Percentiles rank a stretch among this genome's conserved stretches.
Conservation (phyloP, 1,139 yeast species). For the Torulaspora globosa region DNA sequence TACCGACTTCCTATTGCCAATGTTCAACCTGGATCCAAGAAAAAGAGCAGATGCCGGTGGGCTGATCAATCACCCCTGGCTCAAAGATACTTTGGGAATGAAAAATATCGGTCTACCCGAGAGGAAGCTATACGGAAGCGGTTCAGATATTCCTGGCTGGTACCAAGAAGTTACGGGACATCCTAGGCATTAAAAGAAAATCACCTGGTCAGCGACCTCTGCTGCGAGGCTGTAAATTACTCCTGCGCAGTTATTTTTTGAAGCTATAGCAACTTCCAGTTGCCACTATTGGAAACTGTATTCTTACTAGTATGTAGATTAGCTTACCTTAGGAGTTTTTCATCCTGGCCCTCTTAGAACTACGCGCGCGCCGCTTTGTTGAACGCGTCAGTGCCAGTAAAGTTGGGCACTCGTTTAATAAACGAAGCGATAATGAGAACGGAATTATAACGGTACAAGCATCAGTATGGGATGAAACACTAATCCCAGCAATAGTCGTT, state of each 20-base stretch:
- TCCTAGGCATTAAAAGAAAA: constrained; percentile 24
- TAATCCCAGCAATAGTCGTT: constrained; percentile 3
- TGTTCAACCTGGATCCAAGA: constrained; percentile 64
- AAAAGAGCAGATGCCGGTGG: constrained; percentile 74
- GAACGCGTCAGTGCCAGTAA: constrained; percentile 1
- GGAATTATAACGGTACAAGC: background rate
- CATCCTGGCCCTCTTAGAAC: background rate
- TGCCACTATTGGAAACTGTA: constrained; percentile 1
- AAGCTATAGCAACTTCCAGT: background rate
- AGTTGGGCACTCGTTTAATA: background rate
- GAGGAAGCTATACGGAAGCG: constrained; percentile 56
- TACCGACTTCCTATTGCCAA: constrained; percentile 59
- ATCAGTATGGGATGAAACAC: constrained; percentile 4
- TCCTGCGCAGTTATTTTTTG: background rate
- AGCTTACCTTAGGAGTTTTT: constrained; percentile 5
- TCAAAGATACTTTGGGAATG: constrained; percentile 56
- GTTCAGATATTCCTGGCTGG: constrained; percentile 70
- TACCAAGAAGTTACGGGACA: constrained; percentile 33
- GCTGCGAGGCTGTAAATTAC: background rate
- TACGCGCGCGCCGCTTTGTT: constrained; percentile 1
- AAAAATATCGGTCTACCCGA: constrained; percentile 47
- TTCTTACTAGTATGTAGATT: constrained; percentile 5
- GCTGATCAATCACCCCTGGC: constrained; percentile 70
- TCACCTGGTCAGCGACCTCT: background rate
- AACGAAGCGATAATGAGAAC: background rate